Base-by-base conservation (phyloP, 208 protist genomes). In the Acanthamoeba lenticulata region DNA sequence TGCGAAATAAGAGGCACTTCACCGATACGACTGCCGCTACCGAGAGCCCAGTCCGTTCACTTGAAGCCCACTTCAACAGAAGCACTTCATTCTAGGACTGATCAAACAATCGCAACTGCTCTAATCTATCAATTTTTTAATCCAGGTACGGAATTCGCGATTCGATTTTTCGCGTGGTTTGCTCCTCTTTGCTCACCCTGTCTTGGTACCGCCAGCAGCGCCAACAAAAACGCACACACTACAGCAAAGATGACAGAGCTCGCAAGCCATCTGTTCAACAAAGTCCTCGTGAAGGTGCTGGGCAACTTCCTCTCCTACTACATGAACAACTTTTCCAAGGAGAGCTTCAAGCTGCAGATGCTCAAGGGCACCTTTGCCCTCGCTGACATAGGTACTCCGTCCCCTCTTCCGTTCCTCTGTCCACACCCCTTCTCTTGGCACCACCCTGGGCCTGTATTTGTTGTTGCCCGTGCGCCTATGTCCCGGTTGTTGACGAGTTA, bases 301-400 rank as follows among this genome's bases (percentile, higher is more conserved):
- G 44, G 83, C 83, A 90, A 57, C 17, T 90, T 69, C 83, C 49
- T 90, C 34, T 44, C 47, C 47, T 90, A 90, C 49, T 90, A 90
- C 49, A 90, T 90, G 83, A 67, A 90, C 83, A 90, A 90, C 47
- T 90, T 90, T 34, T 90, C 83, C 32, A 29, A 42, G 17, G 83
- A 90, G 32, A 90, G 83, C 49, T 90, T 90, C 52, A 90, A 90
- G 36, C 83, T 90, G 15, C 24, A 90, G 49, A 67, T 90, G 49
- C 45, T 90, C 1, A 57, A 65, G 49, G 83, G 83, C 83, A 90
- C 83, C 36, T 90, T 90, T 42, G 32, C 83, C 0, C 83, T 90
- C 13, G 83, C 45, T 3, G 83, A 90, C 52, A 90, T 90, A 15
- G 83, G 83, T 67, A n/a, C 34, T 27, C 21, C 32, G 5, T 1